Conservation (phyloP, 2,329 filamentous ascomycete genomes). For the Dothideomycetes sp. region DNA sequence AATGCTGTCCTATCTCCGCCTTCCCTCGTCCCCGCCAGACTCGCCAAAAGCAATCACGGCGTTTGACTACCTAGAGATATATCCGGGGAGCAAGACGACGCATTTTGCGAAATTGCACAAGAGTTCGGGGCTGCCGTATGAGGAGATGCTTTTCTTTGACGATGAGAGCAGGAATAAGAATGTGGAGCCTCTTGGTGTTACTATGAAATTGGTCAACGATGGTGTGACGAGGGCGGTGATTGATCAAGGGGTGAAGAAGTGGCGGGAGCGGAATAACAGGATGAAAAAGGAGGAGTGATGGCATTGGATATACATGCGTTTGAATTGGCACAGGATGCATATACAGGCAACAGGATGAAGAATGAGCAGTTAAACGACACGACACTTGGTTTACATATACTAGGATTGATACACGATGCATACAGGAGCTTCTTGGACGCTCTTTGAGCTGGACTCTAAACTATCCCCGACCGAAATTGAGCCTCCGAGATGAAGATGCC, state of each 20-base stretch:
- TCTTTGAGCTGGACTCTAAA: too few relatives aligned
- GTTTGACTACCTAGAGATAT: slow-evolving; percentile 50
- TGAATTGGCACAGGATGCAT: too few relatives aligned
- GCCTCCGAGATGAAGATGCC: too few relatives aligned
- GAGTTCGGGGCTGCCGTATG: slow-evolving; percentile 58
- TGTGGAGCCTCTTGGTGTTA: slow-evolving; percentile 68
- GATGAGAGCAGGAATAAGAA: slow-evolving; percentile 81
- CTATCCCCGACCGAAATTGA: too few relatives aligned
- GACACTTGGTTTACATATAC: too few relatives aligned
- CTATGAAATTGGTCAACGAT: slow-evolving; percentile 71
- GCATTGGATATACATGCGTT: too few relatives aligned
- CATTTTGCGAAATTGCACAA: slow-evolving; percentile 70
- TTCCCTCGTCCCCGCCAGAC: slow-evolving; percentile 33
- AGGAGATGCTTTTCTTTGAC: slow-evolving; percentile 93
- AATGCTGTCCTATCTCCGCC: slow-evolving; percentile 64
- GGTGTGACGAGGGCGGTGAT: slow-evolving; percentile 68
- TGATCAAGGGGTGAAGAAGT: slow-evolving; percentile 67
- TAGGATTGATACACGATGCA: too few relatives aligned
- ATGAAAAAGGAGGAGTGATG: slow-evolving; percentile 13
- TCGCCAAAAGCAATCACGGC: slow-evolving; percentile 38
- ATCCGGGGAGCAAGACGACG: slow-evolving; percentile 68
- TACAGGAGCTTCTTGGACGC: too few relatives aligned
- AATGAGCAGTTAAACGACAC: too few relatives aligned
- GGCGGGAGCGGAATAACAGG: slow-evolving; percentile 61
- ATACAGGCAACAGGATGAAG: too few relatives aligned